A percentile compares a stretch with the other conserved stretches of the same genome.
Conservation (phyloP, 2,329 filamentous ascomycete species). For the Teratosphaeria destructans region DNA sequence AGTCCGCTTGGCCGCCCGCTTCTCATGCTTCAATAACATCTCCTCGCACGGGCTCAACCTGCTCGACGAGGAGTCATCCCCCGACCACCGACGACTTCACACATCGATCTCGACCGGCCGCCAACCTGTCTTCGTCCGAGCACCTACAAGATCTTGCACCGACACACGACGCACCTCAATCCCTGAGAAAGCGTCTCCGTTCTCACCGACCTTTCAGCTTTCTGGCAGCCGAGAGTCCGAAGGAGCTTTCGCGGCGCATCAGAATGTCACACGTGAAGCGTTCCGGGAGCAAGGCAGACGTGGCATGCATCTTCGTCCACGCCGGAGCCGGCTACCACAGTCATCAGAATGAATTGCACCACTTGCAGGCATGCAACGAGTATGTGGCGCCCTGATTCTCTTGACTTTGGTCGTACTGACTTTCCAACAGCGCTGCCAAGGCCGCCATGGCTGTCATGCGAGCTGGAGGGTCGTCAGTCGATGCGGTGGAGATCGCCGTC, state of each 20-base stretch:
- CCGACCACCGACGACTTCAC: neutral
- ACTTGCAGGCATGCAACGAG: slow-evolving; percentile 81
- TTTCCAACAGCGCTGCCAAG: slow-evolving; percentile 58
- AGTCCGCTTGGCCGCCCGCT: neutral
- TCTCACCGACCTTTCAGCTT: neutral
- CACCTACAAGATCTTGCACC: neutral
- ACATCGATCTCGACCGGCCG: neutral
- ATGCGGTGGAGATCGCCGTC: slow-evolving; percentile 84
- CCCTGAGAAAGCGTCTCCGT: neutral
- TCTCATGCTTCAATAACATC: neutral
- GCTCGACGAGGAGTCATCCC: neutral
- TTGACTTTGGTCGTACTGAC: slow-evolving; percentile 10
- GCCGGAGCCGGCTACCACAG: slow-evolving; percentile 94
- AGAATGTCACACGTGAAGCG: slow-evolving; percentile 31
- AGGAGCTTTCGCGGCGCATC: neutral
- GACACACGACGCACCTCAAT: neutral
- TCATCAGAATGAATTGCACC: slow-evolving; percentile 68
- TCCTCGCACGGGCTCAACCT: neutral
- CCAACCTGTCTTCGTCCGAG: neutral
- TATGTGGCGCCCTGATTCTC: slow-evolving; percentile 40
- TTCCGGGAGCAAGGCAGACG: slow-evolving; percentile 32
- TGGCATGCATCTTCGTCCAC: slow-evolving; percentile 83
- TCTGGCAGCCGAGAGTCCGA: neutral
- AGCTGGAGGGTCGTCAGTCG: slow-evolving; percentile 67
- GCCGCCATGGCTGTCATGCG: slow-evolving; percentile 73